phyloP scores from a whole-genome alignment of 2,329 filamentous ascomycete species.

The Fusarium sp. region DNA sequence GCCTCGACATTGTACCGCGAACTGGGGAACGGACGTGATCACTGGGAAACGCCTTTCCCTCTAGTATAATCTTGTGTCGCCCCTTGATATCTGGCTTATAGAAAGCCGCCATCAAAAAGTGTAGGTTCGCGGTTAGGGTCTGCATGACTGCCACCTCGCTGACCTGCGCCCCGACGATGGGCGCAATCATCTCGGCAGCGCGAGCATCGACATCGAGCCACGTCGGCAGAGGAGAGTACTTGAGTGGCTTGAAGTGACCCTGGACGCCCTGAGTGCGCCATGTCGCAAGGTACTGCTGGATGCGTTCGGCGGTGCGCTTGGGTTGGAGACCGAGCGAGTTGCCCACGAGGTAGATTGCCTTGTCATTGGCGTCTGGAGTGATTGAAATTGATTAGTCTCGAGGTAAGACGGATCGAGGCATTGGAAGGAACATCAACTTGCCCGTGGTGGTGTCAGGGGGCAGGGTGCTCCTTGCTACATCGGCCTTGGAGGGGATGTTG shows the following conservation, averaged over 20 bases:
- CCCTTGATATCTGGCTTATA: conserved; percentile 71
- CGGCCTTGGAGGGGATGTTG: conserved; percentile 70
- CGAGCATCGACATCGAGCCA: conserved; percentile 82
- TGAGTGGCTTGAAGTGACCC: conserved; percentile 79
- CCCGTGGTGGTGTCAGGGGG: conserved; percentile 16
- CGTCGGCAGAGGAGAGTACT: conserved; percentile 73
- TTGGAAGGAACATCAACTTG: neutral
- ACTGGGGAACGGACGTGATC: conserved; percentile 69
- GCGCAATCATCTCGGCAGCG: conserved; percentile 73
- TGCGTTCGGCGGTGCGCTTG: conserved; percentile 64
- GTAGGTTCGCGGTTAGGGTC: conserved; percentile 81
- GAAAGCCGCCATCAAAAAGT: conserved; percentile 84
- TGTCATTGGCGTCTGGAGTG: conserved; percentile 21
- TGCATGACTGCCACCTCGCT: conserved; percentile 86
- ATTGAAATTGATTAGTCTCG: neutral
- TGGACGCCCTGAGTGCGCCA: conserved; percentile 86
- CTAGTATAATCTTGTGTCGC: conserved; percentile 80
- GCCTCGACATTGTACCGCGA: no score
- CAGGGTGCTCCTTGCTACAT: conserved; percentile 47
- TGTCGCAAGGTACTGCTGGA: conserved; percentile 78
- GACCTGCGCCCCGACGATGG: conserved; percentile 75
- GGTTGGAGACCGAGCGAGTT: conserved; percentile 88
- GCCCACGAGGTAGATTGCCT: conserved; percentile 80
- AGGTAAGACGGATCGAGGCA: neutral
- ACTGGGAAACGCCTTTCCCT: conserved; percentile 87